Evolutionary conservation across 257 asterid genomes (phyloP), one percentile per base, ranked within the genome.

Genomic region (Salvia miltiorrhiza): DNA sequence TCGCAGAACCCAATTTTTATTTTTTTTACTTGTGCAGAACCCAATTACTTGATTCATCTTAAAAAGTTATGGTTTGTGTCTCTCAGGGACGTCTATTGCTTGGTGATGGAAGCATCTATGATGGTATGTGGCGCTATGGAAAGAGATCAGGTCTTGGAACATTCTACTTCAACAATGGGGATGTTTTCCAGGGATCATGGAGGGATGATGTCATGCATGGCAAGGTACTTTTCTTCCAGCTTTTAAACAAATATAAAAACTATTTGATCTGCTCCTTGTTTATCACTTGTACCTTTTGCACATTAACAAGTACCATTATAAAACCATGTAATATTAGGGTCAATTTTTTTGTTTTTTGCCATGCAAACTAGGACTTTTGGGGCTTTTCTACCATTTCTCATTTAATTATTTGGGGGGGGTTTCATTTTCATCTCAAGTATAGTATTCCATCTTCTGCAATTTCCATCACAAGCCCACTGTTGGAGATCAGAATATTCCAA

Each of bases 141-240:
- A 93, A 90, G 82, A 82, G 89, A 80, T 90, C 96, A 10, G 99
- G 99, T 68, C 66, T 80, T 17, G 97, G 97, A 77, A 84, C 96
- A 68, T 85, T 88, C 77, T 93, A 88, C 83, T 93, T 85, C 84
- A 86, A 73, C 71, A 93, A 90, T 48, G 96, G 97, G 19, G 96
- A 93, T 81, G 87, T 91, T 73, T 93, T 76, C 82, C 96, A 88
- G 79, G 99, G 99, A 35, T 87, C 94, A 8, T 93, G 99, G 99
- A 90, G 99, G 75, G 97, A 93, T 70, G 99, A 93, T 79, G 86
- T 80, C 81, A 93, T 90, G 96, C 99, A 93, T 47, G 99, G 99
- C 62, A 93, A 93, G 96, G 98, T 93, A 19, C 14, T 75, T 30
- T 47, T 37, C 33, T 23, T 3, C 30, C 32, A 2, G 39, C 26